Percentiles rank a stretch among this genome's conserved stretches.
These are phyloP conservation scores for Beverwykella pulmonaria DNA, from an alignment of 495 filamentous ascomycete species.

Conservation along the genomic window DNA sequence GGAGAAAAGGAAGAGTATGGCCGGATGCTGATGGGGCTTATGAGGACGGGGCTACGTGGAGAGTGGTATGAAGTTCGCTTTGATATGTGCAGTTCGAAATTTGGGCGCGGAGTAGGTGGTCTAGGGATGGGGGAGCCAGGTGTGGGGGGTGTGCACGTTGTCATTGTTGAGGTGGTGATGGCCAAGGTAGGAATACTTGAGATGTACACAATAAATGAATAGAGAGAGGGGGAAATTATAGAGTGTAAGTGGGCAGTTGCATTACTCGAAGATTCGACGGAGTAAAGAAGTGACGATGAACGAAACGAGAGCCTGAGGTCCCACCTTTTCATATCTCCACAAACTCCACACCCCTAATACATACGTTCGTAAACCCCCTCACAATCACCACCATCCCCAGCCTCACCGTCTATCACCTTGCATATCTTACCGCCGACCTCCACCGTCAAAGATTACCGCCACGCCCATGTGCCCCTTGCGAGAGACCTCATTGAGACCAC, in stretches of 20 bases:
- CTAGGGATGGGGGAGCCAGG: conserved; percentile 19
- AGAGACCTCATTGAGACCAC: background rate
- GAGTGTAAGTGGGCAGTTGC: too few species aligned
- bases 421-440: background rate
- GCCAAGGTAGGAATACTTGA: background rate
- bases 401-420: background rate
- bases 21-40: conserved; percentile 4
- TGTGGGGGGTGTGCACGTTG: conserved; percentile 14
- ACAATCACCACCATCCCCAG: background rate
- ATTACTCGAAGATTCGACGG: too few species aligned
- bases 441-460: background rate
- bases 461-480: background rate
- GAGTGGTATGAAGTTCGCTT: conserved; percentile 24
- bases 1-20: background rate
- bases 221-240: background rate
- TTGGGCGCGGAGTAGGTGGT: conserved; percentile 13
- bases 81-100: background rate
- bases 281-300: too few species aligned
- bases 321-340: background rate
- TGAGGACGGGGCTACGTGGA: conserved; percentile 13
- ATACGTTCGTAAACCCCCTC: background rate
- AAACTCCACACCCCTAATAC: too few species aligned
- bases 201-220: background rate
- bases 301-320: too few species aligned
- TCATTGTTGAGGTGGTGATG: background rate